Evolutionary conservation across 768 basidiomycete species (phyloP), one percentile per base, ranked within the genome.

Genomic region (Hydnum rufescens): DNA sequence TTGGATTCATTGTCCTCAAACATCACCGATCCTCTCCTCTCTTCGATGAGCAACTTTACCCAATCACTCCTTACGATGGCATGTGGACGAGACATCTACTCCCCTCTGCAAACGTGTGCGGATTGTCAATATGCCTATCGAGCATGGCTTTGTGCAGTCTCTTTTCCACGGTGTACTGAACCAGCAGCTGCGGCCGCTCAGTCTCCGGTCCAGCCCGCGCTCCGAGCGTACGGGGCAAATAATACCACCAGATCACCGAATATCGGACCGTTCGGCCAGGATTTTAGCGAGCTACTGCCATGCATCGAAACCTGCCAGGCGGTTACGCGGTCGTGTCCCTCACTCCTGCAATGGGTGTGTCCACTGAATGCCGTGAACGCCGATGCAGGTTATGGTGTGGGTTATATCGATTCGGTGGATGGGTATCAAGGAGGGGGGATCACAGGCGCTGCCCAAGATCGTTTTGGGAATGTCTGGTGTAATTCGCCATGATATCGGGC

Each of bases 81-180:
- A 1, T 90, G 88, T 61, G 82, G 83, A 18, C 73, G 82, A 28
- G 85, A 88, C 60, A 60, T 69, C 52, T 92, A 87, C 66, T 87
- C 83, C 4, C 80, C 82, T 0, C 64, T 88, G 22, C 75, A 82
- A 26, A 74, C 76, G 3, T 92, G 88, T 60, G 70, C 73, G 13
- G 79, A 83, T 62, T 90, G 87, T 59, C 74, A 79, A 56, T 63
- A 64, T 22, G 76, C 75, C 23, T 92, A 90, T 62, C 73, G 80
- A 31, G 68, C 66, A 31, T 92, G 85, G 85, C 71, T 83, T 31
- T 92, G 88, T 64, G 62, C 75, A 22, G 65, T 80, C 16, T 75
- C 78, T 5, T 72, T 92, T 60, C 75, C 83, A 13, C 75, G 87
- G 25, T 90, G 87, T 55, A 70, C 73, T 13, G 84, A 89, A 49